These are phyloP conservation scores for Fusarium circinatum DNA, from an alignment of 2,329 filamentous ascomycete species.

Conservation along the genomic window DNA sequence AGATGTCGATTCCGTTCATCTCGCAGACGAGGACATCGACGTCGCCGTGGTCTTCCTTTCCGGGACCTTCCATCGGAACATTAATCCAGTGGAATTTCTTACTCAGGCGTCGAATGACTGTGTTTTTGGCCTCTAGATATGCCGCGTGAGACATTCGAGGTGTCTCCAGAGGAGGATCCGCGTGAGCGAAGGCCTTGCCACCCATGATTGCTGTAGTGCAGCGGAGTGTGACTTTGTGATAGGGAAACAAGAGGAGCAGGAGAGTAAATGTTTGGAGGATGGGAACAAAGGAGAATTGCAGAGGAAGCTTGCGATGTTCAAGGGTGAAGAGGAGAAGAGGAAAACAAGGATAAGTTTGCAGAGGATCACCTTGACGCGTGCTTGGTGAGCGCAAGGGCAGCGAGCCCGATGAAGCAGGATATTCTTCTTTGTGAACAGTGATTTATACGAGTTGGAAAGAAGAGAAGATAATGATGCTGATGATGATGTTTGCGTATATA, in stretches of 20 bases:
- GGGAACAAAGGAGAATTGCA: background rate
- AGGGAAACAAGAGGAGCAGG: background rate
- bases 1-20: constrained; percentile 32
- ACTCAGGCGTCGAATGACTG: constrained; percentile 58
- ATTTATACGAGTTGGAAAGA: background rate
- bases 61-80: constrained; percentile 74
- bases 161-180: constrained; percentile 61
- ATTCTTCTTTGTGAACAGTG: background rate
- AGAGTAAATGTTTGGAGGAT: background rate
- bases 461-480: background rate
- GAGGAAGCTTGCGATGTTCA: background rate
- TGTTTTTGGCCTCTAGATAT: constrained; percentile 63
- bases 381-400: background rate
- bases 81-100: constrained; percentile 62
- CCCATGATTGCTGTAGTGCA: constrained; percentile 63
- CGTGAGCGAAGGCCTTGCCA: constrained; percentile 67
- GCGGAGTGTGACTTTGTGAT: background rate
- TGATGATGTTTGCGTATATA: background rate
- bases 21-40: constrained; percentile 73
- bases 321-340: background rate
- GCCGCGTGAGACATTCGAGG: constrained; percentile 71
- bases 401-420: background rate
- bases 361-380: background rate
- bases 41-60: constrained; percentile 75
- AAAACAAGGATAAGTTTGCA: background rate